Conservation (phyloP, 2,329 filamentous ascomycete species). For the Fulvia fulva region DNA sequence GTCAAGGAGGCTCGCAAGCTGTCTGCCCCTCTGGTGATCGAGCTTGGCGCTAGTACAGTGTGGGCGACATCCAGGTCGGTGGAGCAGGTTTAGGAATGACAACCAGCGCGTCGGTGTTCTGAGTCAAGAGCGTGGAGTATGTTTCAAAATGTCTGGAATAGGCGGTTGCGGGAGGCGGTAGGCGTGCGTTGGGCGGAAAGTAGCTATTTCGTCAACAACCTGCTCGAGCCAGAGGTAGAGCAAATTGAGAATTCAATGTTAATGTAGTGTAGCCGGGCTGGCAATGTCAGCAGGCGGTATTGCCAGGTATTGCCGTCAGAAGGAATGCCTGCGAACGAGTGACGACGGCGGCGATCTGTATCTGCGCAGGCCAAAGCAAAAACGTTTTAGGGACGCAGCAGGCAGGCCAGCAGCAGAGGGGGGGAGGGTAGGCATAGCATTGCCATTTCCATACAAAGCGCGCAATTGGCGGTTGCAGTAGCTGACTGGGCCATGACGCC, state of each 20-base stretch:
- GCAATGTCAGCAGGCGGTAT: conserved; percentile 1
- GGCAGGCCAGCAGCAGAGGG: conserved; percentile 7
- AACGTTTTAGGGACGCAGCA: conserved; percentile 8
- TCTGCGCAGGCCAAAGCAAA: conserved; percentile 14
- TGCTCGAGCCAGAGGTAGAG: neutral
- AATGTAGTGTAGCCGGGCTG: neutral
- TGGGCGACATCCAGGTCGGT: conserved; percentile 29
- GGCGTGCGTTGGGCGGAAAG: conserved; percentile 6
- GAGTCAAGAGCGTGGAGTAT: conserved; percentile 25
- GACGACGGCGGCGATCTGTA: conserved; percentile 20
- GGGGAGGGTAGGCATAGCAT: conserved; percentile 7
- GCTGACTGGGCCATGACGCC: conserved; percentile 25
- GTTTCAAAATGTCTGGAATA: conserved; percentile 20
- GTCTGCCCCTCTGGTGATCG: conserved; percentile 20
- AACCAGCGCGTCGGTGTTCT: conserved; percentile 26
- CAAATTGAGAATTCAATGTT: conserved; percentile 4
- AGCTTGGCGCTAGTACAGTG: conserved; percentile 24
- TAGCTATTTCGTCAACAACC: neutral
- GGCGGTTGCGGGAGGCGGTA: neutral
- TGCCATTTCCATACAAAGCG: conserved; percentile 17
- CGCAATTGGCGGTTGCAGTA: conserved; percentile 19
- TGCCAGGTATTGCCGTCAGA: neutral
- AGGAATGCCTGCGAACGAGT: conserved; percentile 14
- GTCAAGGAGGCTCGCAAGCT: conserved; percentile 21
- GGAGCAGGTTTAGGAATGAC: conserved; percentile 28